phyloP scores from a whole-genome alignment of 2,329 filamentous ascomycete genomes.

The Curvularia sp. region DNA sequence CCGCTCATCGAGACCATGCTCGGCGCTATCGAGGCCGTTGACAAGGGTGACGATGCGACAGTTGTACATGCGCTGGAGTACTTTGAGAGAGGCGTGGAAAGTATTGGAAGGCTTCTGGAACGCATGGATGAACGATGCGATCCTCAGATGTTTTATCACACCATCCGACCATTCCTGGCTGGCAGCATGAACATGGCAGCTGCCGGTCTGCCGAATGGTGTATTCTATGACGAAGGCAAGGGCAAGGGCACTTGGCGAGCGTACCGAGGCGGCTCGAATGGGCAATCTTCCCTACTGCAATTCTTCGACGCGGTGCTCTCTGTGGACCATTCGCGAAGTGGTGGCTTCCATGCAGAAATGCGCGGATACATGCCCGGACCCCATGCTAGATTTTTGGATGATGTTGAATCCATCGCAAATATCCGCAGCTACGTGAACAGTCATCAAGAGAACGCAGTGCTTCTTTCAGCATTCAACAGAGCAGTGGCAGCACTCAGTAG shows the following conservation, averaged over 20 bases:
- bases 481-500: slow-evolving; percentile 55
- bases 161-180: slow-evolving; percentile 60
- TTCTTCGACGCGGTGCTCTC: slow-evolving; percentile 62
- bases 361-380: slow-evolving; percentile 63
- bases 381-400: slow-evolving; percentile 60
- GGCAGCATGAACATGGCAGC: slow-evolving; percentile 63
- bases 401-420: slow-evolving; percentile 55
- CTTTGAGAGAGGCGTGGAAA: slow-evolving; percentile 53
- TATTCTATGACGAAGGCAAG: slow-evolving; percentile 61
- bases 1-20: slow-evolving; percentile 57
- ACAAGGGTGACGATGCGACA: slow-evolving; percentile 45
- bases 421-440: slow-evolving; percentile 55
- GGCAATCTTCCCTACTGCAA: slow-evolving; percentile 62
- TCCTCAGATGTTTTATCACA: slow-evolving; percentile 60
- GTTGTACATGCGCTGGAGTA: slow-evolving; percentile 52
- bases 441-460: slow-evolving; percentile 40
- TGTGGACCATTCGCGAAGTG: slow-evolving; percentile 56
- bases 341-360: slow-evolving; percentile 56
- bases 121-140: slow-evolving; percentile 61
- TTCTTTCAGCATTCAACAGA: slow-evolving; percentile 56
- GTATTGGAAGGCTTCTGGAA: slow-evolving; percentile 53
- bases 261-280: slow-evolving; percentile 63
- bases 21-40: slow-evolving; percentile 56
- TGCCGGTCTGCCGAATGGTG: slow-evolving; percentile 59
- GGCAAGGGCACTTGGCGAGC: slow-evolving; percentile 59